These are phyloP conservation scores for Suillus occidentalis DNA, from an alignment of 768 basidiomycete species.

Conservation along the genomic window DNA sequence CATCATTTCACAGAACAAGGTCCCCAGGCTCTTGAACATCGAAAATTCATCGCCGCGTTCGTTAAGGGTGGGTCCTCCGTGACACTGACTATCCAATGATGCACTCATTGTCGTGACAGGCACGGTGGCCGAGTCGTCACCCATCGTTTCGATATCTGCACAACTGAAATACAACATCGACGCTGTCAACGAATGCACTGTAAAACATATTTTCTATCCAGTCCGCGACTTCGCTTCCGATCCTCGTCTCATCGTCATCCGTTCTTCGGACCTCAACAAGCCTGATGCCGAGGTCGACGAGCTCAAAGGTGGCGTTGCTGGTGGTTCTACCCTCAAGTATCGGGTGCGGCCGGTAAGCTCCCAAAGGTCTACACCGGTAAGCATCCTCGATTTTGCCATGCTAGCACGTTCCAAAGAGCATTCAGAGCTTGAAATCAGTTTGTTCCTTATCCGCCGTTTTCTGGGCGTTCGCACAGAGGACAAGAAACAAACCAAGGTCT, in stretches of 20 bases:
- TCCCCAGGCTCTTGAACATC: constrained; percentile 92
- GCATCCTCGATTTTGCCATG: constrained; percentile 6
- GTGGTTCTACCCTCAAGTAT: constrained; percentile 94
- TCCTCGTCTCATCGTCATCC: constrained; percentile 95
- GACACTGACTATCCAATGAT: not conserved
- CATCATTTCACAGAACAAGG: constrained; percentile 98
- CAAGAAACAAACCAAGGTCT: constrained; percentile 96
- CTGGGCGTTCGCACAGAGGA: constrained; percentile 99
- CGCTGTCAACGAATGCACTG: constrained; percentile 98
- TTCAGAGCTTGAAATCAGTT: constrained; percentile 84
- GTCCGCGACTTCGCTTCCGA: constrained; percentile 89
- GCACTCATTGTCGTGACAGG: constrained; percentile 45
- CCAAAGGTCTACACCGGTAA: constrained; percentile 90
- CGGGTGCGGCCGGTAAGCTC: constrained; percentile 92
- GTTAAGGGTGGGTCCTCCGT: constrained; percentile 70
- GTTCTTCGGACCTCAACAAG: constrained; percentile 99
- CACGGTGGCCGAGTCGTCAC: constrained; percentile 95
- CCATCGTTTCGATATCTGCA: constrained; percentile 98
- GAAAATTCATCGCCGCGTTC: constrained; percentile 93
- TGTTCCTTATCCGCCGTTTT: constrained; percentile 92
- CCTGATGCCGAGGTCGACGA: constrained; percentile 97
- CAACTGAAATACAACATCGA: constrained; percentile 99
- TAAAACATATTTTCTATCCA: constrained; percentile 96
- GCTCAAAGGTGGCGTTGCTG: constrained; percentile 96
- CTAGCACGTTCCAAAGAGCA: not conserved